These are phyloP conservation scores for Sextonia rubra DNA, from an alignment of 164 flowering plant species.

Conservation along the genomic window DNA sequence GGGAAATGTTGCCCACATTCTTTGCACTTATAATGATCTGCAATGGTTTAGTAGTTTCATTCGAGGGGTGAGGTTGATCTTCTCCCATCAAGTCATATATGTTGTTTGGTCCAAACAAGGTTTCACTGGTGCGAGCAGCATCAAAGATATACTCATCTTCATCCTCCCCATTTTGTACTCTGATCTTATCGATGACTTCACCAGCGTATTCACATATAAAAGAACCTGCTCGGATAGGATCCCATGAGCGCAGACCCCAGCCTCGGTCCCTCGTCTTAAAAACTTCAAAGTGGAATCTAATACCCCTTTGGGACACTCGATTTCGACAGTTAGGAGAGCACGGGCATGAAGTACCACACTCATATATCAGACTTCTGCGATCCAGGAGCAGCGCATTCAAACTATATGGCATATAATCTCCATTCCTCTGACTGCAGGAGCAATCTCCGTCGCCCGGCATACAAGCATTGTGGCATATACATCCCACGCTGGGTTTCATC, in stretches of 20 bases:
- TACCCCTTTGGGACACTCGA: constrained; percentile 54
- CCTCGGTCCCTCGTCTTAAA: constrained; percentile 64
- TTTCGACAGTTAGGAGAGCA: constrained; percentile 51
- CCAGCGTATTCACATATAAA: constrained; percentile 77
- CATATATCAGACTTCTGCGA: constrained; percentile 33
- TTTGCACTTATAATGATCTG: constrained; percentile 49
- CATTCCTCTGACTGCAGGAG: constrained; percentile 35
- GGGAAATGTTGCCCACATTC: constrained; percentile 60
- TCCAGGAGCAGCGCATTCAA: constrained; percentile 32
- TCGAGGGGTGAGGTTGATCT: constrained; percentile 12
- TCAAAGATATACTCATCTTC: constrained; percentile 44
- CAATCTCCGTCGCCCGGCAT: constrained; percentile 34
- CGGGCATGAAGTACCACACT: constrained; percentile 48
- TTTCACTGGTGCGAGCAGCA: constrained; percentile 27
- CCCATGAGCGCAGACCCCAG: constrained; percentile 80
- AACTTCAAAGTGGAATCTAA: constrained; percentile 55
- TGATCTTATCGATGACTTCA: constrained; percentile 32
- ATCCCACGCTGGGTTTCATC: constrained; percentile 23
- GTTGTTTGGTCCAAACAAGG: constrained; percentile 25
- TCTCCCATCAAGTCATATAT: constrained; percentile 29
- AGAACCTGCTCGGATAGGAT: constrained; percentile 62
- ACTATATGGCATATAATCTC: constrained; percentile 34
- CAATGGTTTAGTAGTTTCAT: constrained; percentile 19
- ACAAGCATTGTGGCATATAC: constrained; percentile 33
- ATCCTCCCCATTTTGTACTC: constrained; percentile 23